phyloP scores from a whole-genome alignment of 345 rosid species.

The Eucalyptus curtisii region DNA sequence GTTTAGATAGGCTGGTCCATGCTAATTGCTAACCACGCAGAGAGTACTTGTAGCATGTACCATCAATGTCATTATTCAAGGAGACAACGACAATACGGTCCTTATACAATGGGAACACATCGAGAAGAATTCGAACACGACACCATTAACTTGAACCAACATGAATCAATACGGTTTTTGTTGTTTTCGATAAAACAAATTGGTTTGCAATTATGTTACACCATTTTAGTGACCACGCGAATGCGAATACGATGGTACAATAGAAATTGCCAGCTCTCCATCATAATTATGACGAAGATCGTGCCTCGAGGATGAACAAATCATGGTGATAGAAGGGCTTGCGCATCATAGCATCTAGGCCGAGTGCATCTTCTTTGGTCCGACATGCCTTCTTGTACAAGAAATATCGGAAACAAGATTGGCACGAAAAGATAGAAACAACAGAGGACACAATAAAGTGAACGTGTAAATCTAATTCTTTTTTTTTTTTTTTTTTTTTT shows the following conservation, averaged over 20 bases:
- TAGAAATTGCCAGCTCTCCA: neutral
- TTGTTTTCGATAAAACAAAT: neutral
- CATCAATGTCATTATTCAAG: neutral
- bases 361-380: neutral
- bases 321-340: neutral
- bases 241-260: neutral
- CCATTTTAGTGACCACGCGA: neutral
- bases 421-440: neutral
- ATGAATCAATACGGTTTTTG: neutral
- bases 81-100: neutral
- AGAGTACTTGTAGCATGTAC: neutral
- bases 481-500: rapidly evolving
- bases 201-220: neutral
- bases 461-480: neutral
- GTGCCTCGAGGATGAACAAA: neutral
- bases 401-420: neutral
- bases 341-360: neutral
- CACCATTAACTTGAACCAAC: neutral
- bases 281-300: neutral
- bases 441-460: neutral
- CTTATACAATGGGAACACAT: neutral
- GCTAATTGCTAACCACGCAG: neutral
- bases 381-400: neutral
- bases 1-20: neutral
- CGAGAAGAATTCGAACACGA: neutral